phyloP scores from a whole-genome alignment of 2,329 filamentous ascomycete genomes.

The Sphaerulina populicola region DNA sequence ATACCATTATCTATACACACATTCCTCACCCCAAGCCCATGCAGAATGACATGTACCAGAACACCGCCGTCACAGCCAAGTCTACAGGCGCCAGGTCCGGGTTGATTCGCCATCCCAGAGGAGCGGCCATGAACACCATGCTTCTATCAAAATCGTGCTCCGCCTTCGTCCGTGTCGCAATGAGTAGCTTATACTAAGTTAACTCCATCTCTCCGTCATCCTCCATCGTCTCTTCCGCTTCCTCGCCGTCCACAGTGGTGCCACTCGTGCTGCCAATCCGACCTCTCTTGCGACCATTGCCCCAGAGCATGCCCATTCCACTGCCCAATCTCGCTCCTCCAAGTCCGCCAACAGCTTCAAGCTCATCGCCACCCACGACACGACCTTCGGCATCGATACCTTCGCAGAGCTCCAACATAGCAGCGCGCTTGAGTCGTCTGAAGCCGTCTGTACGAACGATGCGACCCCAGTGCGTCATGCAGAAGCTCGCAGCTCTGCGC shows the following conservation, averaged over 20 bases:
- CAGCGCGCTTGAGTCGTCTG: slow-evolving; percentile 65
- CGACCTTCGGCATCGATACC: slow-evolving; percentile 90
- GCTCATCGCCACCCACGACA: slow-evolving; percentile 78
- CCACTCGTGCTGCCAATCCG: slow-evolving; percentile 37
- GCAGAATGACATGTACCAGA: background rate
- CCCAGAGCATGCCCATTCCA: slow-evolving; percentile 29
- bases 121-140: background rate
- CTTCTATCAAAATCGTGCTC: background rate
- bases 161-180: background rate
- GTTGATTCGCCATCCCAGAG: background rate
- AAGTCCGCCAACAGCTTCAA: slow-evolving; percentile 53
- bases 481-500: slow-evolving; percentile 77
- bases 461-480: slow-evolving; percentile 87
- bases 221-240: slow-evolving; percentile 26
- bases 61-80: background rate
- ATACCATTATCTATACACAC: background rate
- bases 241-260: slow-evolving; percentile 37
- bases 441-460: slow-evolving; percentile 86
- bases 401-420: slow-evolving; percentile 83
- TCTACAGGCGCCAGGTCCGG: background rate
- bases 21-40: background rate
- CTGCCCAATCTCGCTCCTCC: slow-evolving; percentile 43
- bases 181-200: slow-evolving; percentile 14
- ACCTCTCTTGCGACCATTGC: slow-evolving; percentile 39
- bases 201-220: slow-evolving; percentile 31